Evolutionary conservation across 331 rosid genomes (phyloP), one percentile per base, ranked within the genome.

Genomic region (Malus hybrid): DNA sequence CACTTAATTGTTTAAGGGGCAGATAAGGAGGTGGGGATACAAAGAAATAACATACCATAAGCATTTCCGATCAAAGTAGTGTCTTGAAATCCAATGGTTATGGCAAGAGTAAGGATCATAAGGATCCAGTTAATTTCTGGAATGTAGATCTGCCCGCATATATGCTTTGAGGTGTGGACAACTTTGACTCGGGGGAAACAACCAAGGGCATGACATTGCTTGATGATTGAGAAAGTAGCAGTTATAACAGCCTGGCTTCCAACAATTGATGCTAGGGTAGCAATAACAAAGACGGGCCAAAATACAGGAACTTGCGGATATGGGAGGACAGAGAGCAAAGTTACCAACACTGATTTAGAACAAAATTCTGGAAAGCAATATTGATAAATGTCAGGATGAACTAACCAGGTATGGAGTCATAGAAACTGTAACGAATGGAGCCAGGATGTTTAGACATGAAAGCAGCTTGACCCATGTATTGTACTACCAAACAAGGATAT

Each of bases 401-500:
- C 93, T 83, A 76, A 91, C 97, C 83, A 13, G 93, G 97, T 48
- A 91, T 91, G 24, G 98, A 91, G 77, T 87, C 87, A 34, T 87
- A 93, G 69, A 91, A 93, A 76, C 89, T 88, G 81, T 82, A 71
- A 73, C 76, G 78, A 74, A 88, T 57, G 74, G 81, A 76, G 2
- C 56, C 13, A 32, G 72, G 73, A 83, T 93, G 80, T 82, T 86
- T 88, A 67, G 98, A 93, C 69, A 93, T 78, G 86, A 86, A 89
- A 50, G 97, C 98, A 79, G 98, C 98, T 79, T 93, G 98, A 73
- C 98, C 98, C 93, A 93, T 89, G 89, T 93, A 93, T 77, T 91
- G 98, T 62, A 91, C 78, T 16, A 93, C 96, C 90, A 93, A 87
- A 87, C 96, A 93, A 36, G 98, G 98, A 86, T 91, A 93, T 73